Conservation (phyloP, 2,329 filamentous ascomycete species). For the Fusarium devonianum region DNA sequence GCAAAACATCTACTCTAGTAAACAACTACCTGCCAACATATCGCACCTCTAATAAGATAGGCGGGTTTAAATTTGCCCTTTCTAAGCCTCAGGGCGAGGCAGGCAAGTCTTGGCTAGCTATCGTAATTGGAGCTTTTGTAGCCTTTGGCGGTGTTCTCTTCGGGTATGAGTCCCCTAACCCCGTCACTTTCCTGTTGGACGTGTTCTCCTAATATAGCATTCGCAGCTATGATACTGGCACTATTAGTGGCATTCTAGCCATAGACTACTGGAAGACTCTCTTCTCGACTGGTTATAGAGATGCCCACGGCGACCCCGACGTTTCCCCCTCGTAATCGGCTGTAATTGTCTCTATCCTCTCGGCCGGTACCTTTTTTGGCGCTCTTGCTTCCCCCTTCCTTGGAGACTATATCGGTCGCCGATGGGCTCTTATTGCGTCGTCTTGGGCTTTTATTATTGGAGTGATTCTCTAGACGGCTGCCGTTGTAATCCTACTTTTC, state of each 20-base stretch:
- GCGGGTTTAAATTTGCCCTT: no score
- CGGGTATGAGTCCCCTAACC: slow-evolving; percentile 20
- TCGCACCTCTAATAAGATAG: no score
- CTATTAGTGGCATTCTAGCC: slow-evolving; percentile 57
- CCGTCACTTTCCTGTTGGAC: no score
- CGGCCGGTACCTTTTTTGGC: slow-evolving; percentile 81
- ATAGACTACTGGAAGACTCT: slow-evolving; percentile 55
- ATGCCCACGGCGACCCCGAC: slow-evolving; percentile 36
- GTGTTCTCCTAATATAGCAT: neutral
- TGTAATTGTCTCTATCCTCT: slow-evolving; percentile 80
- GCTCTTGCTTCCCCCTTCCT: slow-evolving; percentile 68
- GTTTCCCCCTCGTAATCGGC: slow-evolving; percentile 66
- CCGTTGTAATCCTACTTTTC: slow-evolving; percentile 68
- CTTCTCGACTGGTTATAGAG: slow-evolving; percentile 43
- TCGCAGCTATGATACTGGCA: slow-evolving; percentile 63
- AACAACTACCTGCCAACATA: no score
- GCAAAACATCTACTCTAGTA: no score
- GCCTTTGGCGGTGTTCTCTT: slow-evolving; percentile 38
- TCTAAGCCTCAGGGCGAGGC: no score
- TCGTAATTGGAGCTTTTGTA: slow-evolving; percentile 63
- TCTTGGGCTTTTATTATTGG: slow-evolving; percentile 71
- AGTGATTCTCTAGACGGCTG: slow-evolving; percentile 70
- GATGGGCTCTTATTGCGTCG: slow-evolving; percentile 67
- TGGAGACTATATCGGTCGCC: slow-evolving; percentile 71
- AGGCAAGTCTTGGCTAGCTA: slow-evolving; percentile 68